A percentile compares a stretch with the other conserved stretches of the same genome.
Evolutionary conservation across 192 early-diverging fungal species (phyloP).

Genomic region (Coemansia biformis): DNA sequence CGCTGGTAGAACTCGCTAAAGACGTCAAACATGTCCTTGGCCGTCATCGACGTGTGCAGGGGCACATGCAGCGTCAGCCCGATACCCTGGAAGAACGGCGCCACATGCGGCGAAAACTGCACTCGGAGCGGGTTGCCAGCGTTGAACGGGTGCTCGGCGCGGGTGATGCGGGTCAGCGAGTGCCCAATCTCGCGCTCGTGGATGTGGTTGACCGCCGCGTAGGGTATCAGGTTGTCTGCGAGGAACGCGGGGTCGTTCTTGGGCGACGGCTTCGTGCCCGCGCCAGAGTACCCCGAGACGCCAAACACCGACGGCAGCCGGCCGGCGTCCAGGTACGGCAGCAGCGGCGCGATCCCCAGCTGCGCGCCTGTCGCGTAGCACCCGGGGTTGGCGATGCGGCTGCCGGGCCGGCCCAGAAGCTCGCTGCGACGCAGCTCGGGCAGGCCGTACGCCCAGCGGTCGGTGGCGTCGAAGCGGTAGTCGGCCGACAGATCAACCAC

Average conservation of each 20-base stretch:
- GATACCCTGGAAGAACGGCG: slow-evolving; percentile 91
- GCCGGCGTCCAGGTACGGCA: slow-evolving; percentile 55
- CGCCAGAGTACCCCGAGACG: slow-evolving; percentile 97
- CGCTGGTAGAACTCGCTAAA: slow-evolving; percentile 67
- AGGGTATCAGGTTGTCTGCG: slow-evolving; percentile 87
- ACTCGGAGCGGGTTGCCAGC: slow-evolving; percentile 47
- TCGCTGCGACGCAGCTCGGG: slow-evolving; percentile 74
- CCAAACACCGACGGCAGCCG: slow-evolving; percentile 81
- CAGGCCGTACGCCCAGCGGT: slow-evolving; percentile 82
- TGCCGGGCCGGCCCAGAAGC: slow-evolving; percentile 50
- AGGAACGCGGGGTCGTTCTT: slow-evolving; percentile 91
- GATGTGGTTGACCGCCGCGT: slow-evolving; percentile 89
- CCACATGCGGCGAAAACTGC: slow-evolving; percentile 88
- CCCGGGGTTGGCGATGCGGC: slow-evolving; percentile 89
- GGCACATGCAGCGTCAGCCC: slow-evolving; percentile 84
- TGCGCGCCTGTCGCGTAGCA: slow-evolving; percentile 99
- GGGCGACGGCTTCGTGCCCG: slow-evolving; percentile 92
- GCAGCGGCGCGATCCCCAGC: slow-evolving; percentile 78
- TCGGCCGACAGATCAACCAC: slow-evolving; percentile 91
- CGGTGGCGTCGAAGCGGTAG: slow-evolving; percentile 73
- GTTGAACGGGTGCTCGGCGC: slow-evolving; percentile 5
- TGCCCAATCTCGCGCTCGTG: slow-evolving; percentile 90
- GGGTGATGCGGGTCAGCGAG: slow-evolving; percentile 53
- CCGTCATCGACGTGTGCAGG: slow-evolving; percentile 66
- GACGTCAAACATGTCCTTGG: slow-evolving; percentile 62